Conservation (phyloP, 2,329 filamentous ascomycete genomes). For the Malbranchea zuffiana region DNA sequence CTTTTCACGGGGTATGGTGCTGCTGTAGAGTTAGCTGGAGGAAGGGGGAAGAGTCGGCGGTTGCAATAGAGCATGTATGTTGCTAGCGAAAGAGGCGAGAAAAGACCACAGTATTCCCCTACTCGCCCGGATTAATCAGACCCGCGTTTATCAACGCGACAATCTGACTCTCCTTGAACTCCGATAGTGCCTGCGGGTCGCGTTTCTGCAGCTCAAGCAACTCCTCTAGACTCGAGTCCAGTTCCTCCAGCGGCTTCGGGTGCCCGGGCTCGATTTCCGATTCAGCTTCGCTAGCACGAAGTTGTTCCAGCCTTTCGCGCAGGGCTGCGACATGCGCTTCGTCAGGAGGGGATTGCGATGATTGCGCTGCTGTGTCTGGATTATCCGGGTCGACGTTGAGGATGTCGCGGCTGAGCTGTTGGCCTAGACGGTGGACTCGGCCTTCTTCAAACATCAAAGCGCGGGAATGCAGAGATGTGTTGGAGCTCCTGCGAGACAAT, state of each 20-base stretch:
- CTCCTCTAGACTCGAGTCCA: constrained; percentile 38
- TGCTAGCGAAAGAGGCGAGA: too few species aligned
- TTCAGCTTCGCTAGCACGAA: constrained; percentile 34
- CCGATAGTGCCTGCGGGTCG: constrained; percentile 36
- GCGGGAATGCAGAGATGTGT: constrained; percentile 56
- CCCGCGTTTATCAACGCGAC: constrained; percentile 38
- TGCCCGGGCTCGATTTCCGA: constrained; percentile 30
- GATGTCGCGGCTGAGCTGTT: constrained; percentile 54
- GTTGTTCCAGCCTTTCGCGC: constrained; percentile 33
- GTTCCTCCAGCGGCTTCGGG: constrained; percentile 31
- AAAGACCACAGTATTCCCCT: too few species aligned
- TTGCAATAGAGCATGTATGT: too few species aligned
- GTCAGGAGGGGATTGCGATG: constrained; percentile 27
- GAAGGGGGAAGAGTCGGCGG: too few species aligned
- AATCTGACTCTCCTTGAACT: constrained; percentile 36
- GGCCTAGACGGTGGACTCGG: constrained; percentile 56
- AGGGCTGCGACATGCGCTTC: constrained; percentile 37
- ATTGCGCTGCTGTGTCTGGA: constrained; percentile 24
- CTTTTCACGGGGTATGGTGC: too few species aligned
- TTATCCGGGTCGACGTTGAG: constrained; percentile 40
- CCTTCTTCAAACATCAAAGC: constrained; percentile 59
- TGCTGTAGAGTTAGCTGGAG: too few species aligned
- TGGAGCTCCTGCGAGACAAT: constrained; percentile 50
- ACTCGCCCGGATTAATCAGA: constrained; percentile 16
- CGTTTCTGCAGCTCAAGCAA: constrained; percentile 32